Base-by-base conservation (phyloP, 164 flowering plant genomes). In the Aristolochia californica region DNA sequence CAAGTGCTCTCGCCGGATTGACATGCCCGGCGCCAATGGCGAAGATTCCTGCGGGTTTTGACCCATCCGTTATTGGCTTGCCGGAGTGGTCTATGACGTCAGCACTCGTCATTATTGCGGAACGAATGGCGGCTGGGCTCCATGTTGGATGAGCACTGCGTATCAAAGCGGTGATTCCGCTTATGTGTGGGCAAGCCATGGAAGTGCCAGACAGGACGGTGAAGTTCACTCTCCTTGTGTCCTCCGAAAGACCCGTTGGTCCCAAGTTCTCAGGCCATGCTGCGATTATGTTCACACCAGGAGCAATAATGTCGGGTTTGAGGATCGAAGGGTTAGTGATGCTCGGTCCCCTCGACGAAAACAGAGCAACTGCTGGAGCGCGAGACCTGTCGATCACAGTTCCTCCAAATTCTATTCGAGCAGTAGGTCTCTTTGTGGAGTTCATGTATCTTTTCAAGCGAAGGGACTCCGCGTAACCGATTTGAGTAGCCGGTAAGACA, bases 241-340 rank as follows among this genome's bases (percentile, higher is more conserved):
- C 98, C 65, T 77, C 85, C 1, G 80, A 87, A 53, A 91, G 88
- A 54, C 84, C 85, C 3, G 78, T 73, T 13, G 98, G 95, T 9
- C 94, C 97, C 24, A 88, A 53, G 68, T 88, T 91, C 62, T 78
- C 84, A 7, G 98, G 97, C 97, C 97, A 88, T 24, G 98, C 98
- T 48, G 97, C 98, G 21, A 88, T 77, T 24, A 93, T 89, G 73
- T 93, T 89, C 59, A 89, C 97, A 3, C 97, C 98, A 0, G 97
- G 98, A 40, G 96, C 98, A 45, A 87, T 72, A 43, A 93, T 59
- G 55, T 93, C 98, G 1, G 98, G 98, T 60, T 93, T 93, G 62
- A 93, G 89, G 45, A 88, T 72, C 5, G 94, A 65, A 16, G 94
- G 94, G 66, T 80, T 74, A 12, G 75, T 71, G 59, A 76, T 61